These are phyloP conservation scores for Lasiodiplodia gonubiensis DNA, from an alignment of 2,329 filamentous ascomycete genomes.

Conservation along the genomic window DNA sequence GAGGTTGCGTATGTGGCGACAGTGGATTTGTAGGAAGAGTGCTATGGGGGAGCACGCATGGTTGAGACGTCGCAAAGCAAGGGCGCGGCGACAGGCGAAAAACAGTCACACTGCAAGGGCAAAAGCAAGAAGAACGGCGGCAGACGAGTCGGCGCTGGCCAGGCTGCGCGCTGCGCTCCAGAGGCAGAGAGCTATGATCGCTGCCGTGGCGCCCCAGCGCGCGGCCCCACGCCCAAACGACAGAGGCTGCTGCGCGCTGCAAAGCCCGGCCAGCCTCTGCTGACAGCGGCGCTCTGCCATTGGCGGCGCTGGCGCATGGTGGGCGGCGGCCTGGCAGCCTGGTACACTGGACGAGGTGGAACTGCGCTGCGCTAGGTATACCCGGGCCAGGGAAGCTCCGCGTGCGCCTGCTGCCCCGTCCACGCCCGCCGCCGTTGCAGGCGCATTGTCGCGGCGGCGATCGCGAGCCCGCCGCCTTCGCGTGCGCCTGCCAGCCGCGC, in stretches of 20 bases:
- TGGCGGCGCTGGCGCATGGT: background rate
- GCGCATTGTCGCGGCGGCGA: slow-evolving; percentile 15
- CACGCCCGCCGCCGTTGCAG: slow-evolving; percentile 6
- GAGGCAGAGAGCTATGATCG: slow-evolving; percentile 19
- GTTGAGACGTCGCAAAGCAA: slow-evolving; percentile 26
- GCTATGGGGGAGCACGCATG: slow-evolving; percentile 22
- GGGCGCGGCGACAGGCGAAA: slow-evolving; percentile 13
- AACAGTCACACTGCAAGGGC: slow-evolving; percentile 27
- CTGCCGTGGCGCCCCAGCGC: slow-evolving; percentile 22
- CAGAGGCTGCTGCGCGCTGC: slow-evolving; percentile 1
- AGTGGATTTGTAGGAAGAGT: slow-evolving; percentile 24
- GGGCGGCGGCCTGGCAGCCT: background rate
- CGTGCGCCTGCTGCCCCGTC: background rate
- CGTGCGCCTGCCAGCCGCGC: background rate
- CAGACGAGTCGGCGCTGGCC: slow-evolving; percentile 8
- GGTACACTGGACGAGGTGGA: background rate
- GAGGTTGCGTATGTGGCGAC: slow-evolving; percentile 24
- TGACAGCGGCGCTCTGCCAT: slow-evolving; percentile 14
- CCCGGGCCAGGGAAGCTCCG: background rate
- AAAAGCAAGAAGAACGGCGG: slow-evolving; percentile 11
- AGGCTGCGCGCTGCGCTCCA: slow-evolving; percentile 16
- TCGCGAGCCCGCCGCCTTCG: slow-evolving; percentile 11
- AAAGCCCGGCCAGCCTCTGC: slow-evolving; percentile 10
- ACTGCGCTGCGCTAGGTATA: slow-evolving; percentile 1
- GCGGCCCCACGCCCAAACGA: slow-evolving; percentile 20